phyloP scores from a whole-genome alignment of 768 basidiomycete species.

The Thelephora aurantiotincta region DNA sequence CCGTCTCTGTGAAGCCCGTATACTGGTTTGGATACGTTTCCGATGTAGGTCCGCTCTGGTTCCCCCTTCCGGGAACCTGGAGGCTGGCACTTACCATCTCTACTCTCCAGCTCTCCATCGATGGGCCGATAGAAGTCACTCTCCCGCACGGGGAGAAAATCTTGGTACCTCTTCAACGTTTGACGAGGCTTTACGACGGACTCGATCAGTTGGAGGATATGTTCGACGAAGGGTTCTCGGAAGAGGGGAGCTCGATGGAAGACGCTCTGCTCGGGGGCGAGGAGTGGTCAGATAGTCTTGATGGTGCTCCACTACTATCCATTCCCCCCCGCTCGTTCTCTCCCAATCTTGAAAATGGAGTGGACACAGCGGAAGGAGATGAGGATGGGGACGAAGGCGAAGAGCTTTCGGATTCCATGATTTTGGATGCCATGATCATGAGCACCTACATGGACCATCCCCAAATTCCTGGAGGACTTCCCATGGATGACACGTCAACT shows the following conservation, averaged over 20 bases:
- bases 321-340: too few relatives aligned
- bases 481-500: not conserved
- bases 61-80: not conserved
- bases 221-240: conserved; percentile 33
- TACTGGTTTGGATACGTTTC: conserved; percentile 85
- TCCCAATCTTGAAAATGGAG: too few relatives aligned
- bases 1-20: conserved; percentile 24
- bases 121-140: conserved; percentile 61
- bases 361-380: not conserved
- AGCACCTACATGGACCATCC: not conserved
- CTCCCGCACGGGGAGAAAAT: conserved; percentile 41
- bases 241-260: conserved; percentile 19
- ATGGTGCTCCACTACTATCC: too few relatives aligned
- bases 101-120: conserved; percentile 42
- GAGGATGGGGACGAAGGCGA: conserved; percentile 23
- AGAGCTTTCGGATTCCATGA: conserved; percentile 17
- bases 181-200: conserved; percentile 71
- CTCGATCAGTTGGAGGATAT: conserved; percentile 64
- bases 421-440: not conserved
- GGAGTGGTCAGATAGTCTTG: conserved; percentile 16
- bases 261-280: conserved; percentile 24
- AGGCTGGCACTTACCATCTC: not conserved
- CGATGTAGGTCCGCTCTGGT: conserved; percentile 29
- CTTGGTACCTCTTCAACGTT: conserved; percentile 45
- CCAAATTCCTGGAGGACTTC: not conserved